These are phyloP conservation scores for Dendrobium chrysotoxum DNA, from an alignment of 106 monocot genomes.

Conservation along the genomic window DNA sequence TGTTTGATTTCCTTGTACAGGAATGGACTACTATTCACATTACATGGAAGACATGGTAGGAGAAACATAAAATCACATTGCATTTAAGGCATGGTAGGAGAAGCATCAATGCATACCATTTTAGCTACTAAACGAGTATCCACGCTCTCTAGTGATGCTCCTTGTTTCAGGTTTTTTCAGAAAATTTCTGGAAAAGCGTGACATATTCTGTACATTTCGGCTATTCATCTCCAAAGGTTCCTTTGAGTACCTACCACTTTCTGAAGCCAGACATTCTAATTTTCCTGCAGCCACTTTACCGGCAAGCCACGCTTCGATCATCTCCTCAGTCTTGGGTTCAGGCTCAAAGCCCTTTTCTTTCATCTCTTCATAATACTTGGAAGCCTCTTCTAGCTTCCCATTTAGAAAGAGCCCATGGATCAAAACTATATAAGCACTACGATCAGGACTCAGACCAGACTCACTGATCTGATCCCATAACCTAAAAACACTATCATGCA, in stretches of 20 bases:
- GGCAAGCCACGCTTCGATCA: constrained; percentile 80
- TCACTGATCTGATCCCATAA: constrained; percentile 62
- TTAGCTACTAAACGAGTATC: background rate
- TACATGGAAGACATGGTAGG: too few relatives aligned
- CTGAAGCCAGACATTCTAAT: background rate
- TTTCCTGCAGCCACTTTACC: constrained; percentile 32
- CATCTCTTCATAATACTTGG: constrained; percentile 77
- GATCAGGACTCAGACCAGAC: constrained; percentile 56
- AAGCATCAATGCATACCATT: background rate
- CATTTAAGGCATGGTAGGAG: background rate
- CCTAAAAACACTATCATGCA: constrained; percentile 54
- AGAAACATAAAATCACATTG: too few relatives aligned
- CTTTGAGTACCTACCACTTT: background rate
- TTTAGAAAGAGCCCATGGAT: constrained; percentile 90
- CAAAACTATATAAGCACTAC: constrained; percentile 77
- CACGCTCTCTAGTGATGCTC: background rate
- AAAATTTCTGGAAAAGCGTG: background rate
- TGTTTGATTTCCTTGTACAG: too few relatives aligned
- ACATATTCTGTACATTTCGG: background rate
- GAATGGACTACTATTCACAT: too few relatives aligned
- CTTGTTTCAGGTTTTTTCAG: background rate
- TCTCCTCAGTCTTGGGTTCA: constrained; percentile 82
- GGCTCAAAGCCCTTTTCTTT: constrained; percentile 65
- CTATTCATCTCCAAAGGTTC: background rate
- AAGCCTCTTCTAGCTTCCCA: constrained; percentile 74